Percentiles rank a stretch among this genome's conserved stretches.
phyloP scores from a whole-genome alignment of 2,329 filamentous ascomycete genomes.

The Penicillium sp. region DNA sequence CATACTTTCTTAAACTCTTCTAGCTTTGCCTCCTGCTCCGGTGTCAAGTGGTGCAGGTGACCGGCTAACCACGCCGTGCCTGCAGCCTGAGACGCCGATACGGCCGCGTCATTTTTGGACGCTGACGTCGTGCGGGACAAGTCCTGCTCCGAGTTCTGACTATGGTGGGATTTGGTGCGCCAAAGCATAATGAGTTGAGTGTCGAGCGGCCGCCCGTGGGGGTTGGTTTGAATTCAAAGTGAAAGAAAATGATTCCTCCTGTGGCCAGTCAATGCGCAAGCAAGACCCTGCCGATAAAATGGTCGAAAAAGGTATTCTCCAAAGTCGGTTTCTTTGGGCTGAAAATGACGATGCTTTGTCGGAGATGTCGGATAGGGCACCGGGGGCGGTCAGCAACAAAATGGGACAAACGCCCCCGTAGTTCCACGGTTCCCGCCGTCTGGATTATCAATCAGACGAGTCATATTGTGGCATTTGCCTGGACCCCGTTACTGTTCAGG shows the following conservation, averaged over 20 bases:
- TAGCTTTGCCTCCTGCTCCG: constrained; percentile 62
- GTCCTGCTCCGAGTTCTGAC: constrained; percentile 23
- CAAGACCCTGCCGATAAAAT: too few relatives aligned
- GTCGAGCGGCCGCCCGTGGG: background rate
- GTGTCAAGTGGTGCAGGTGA: constrained; percentile 72
- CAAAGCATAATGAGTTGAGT: constrained; percentile 22
- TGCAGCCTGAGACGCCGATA: constrained; percentile 32
- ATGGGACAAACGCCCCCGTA: background rate
- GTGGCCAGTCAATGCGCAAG: too few relatives aligned
- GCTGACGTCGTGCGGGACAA: constrained; percentile 24
- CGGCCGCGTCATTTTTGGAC: constrained; percentile 31
- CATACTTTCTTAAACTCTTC: constrained; percentile 65
- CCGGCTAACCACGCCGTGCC: constrained; percentile 46
- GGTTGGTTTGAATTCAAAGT: background rate
- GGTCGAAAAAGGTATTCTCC: too few relatives aligned
- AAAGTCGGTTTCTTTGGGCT: too few relatives aligned
- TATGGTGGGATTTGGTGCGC: constrained; percentile 26
- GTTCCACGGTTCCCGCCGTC: too few relatives aligned
- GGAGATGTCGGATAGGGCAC: constrained; percentile 3
- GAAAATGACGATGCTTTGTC: background rate
- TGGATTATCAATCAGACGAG: too few relatives aligned
- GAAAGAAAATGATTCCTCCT: too few relatives aligned
- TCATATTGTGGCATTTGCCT: too few relatives aligned
- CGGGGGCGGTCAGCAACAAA: constrained; percentile 10
- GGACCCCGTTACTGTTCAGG: too few relatives aligned